Conservation (phyloP, 208 protist species). For the Leishmania tropica region DNA sequence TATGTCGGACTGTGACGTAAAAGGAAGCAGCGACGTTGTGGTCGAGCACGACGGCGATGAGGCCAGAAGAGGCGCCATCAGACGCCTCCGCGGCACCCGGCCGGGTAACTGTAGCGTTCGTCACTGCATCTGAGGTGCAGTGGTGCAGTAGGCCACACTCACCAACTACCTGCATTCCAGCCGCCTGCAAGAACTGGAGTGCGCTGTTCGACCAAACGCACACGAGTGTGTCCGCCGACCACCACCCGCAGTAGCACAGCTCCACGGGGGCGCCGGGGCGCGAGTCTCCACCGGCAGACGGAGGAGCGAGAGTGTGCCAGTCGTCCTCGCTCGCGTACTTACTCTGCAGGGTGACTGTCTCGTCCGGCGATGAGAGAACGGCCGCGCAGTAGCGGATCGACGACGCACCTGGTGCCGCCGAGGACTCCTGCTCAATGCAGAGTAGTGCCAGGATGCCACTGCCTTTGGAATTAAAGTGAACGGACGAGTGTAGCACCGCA, state of each 20-base stretch:
- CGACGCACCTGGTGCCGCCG: background rate
- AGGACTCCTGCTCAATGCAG: slow-evolving; percentile 1
- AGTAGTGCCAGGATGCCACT: slow-evolving; percentile 18
- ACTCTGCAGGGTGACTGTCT: slow-evolving; percentile 10
- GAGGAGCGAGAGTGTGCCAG: slow-evolving; percentile 31
- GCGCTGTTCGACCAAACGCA: slow-evolving; percentile 63
- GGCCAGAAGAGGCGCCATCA: slow-evolving; percentile 8
- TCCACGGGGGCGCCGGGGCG: background rate
- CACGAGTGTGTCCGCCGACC: slow-evolving; percentile 41
- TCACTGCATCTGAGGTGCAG: slow-evolving; percentile 26
- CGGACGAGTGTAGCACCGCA: slow-evolving; percentile 19
- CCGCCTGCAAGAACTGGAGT: slow-evolving; percentile 28
- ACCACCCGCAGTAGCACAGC: slow-evolving; percentile 50
- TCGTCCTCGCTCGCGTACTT: slow-evolving; percentile 7
- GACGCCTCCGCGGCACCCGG: slow-evolving; percentile 5
- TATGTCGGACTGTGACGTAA: slow-evolving; percentile 18
- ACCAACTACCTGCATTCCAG: slow-evolving; percentile 9
- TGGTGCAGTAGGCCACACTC: slow-evolving; percentile 23
- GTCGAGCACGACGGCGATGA: slow-evolving; percentile 51
- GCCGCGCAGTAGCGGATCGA: slow-evolving; percentile 13
- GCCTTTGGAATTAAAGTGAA: slow-evolving; percentile 27
- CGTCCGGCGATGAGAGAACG: slow-evolving; percentile 21
- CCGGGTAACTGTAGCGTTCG: slow-evolving; percentile 18
- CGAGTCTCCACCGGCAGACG: background rate
- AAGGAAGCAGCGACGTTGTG: slow-evolving; percentile 55